Percentiles rank a stretch among this genome's conserved stretches.
Evolutionary conservation across 2,329 filamentous ascomycete genomes (phyloP).

Genomic region (Sporothrix variecibatus): DNA sequence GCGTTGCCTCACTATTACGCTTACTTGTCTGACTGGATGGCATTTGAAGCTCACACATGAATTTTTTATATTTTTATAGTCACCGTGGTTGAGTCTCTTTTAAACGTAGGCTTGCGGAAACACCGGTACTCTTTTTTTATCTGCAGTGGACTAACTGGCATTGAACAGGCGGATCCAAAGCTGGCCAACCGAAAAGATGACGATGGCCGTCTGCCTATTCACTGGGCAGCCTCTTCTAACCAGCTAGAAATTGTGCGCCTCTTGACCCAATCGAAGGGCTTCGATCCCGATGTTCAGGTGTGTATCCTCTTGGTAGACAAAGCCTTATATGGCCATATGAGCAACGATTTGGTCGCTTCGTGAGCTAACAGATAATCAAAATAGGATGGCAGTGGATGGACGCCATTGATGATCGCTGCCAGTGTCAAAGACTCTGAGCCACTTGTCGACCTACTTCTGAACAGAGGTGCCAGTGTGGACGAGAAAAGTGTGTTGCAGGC

Average conservation of each 20-base stretch:
- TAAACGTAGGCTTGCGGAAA: slow-evolving; percentile 14
- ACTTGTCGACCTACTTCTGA: slow-evolving; percentile 67
- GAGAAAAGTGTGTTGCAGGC: slow-evolving; percentile 59
- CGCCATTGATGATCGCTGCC: slow-evolving; percentile 78
- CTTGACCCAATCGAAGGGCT: slow-evolving; percentile 68
- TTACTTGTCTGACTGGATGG: too few relatives aligned
- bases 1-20: slow-evolving; percentile 37
- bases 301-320: slow-evolving; percentile 4
- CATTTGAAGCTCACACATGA: not conserved
- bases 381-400: slow-evolving; percentile 78
- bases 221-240: slow-evolving; percentile 92
- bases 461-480: slow-evolving; percentile 71
- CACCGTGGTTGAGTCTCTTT: slow-evolving; percentile 69
- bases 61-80: not conserved
- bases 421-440: slow-evolving; percentile 72
- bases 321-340: not conserved
- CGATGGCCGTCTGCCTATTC: slow-evolving; percentile 85
- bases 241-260: slow-evolving; percentile 72
- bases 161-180: slow-evolving; percentile 72
- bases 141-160: not conserved
- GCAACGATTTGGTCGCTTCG: not conserved
- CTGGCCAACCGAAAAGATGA: slow-evolving; percentile 73
- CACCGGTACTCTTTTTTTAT: not conserved
- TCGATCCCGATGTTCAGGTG: slow-evolving; percentile 82
- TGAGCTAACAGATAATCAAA: not conserved